Percentiles rank a stretch among this genome's conserved stretches.
phyloP scores from a whole-genome alignment of 768 basidiomycete species.

The Leucosporidium creatinivorum region DNA sequence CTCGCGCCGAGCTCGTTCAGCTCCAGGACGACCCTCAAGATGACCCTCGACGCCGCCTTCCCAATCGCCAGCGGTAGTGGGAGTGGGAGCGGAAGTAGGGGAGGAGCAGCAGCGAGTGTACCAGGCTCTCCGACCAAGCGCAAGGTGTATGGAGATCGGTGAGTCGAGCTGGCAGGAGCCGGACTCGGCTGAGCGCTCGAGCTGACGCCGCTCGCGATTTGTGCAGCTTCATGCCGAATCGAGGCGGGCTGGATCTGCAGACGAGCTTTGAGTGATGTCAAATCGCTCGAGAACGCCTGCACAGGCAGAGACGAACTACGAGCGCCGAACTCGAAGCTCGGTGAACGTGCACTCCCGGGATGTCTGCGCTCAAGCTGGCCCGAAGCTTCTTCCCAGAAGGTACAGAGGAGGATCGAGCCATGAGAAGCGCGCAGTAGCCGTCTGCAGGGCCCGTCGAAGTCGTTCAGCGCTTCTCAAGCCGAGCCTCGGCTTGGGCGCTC shows the following conservation, averaged over 20 bases:
- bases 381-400: too few species aligned
- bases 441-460: too few species aligned
- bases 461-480: too few species aligned
- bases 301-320: constrained; percentile 52
- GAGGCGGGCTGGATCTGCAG: constrained; percentile 56
- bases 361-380: too few species aligned
- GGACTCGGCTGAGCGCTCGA: not conserved
- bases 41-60: not conserved
- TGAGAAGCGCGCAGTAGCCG: too few species aligned
- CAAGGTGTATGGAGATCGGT: constrained; percentile 44
- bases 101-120: not conserved
- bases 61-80: not conserved
- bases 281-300: constrained; percentile 40
- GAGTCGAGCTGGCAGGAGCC: constrained; percentile 11
- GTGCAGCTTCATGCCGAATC: constrained; percentile 56
- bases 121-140: constrained; percentile 33
- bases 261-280: constrained; percentile 57
- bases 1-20: not conserved
- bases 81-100: not conserved
- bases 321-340: constrained; percentile 67
- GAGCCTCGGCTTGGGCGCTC: too few species aligned
- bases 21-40: not conserved
- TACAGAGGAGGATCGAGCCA: too few species aligned
- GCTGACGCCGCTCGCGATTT: not conserved
- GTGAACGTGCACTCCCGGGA: constrained; percentile 48